phyloP scores from a whole-genome alignment of 2,329 filamentous ascomycete species.

The Alternaria sp. region DNA sequence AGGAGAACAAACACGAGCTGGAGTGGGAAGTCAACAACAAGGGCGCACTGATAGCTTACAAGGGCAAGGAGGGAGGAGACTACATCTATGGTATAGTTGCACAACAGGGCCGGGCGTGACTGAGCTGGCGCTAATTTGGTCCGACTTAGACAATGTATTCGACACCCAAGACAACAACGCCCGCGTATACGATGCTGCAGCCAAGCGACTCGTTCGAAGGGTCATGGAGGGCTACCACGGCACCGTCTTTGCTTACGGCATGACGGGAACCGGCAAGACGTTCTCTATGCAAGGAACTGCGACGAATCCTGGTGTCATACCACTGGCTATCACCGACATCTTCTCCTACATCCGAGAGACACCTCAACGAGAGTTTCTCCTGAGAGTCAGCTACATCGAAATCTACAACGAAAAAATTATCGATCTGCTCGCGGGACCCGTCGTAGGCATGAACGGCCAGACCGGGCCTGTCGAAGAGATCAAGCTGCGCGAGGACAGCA shows the following conservation, averaged over 20 bases:
- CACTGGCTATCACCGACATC: slow-evolving; percentile 96
- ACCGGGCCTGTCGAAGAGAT: slow-evolving; percentile 81
- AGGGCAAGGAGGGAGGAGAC: slow-evolving; percentile 83
- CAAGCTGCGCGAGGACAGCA: slow-evolving; percentile 94
- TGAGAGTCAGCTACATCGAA: slow-evolving; percentile 96
- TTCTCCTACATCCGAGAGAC: slow-evolving; percentile 99
- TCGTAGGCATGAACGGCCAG: slow-evolving; percentile 61
- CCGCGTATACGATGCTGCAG: slow-evolving; percentile 91
- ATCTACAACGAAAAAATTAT: slow-evolving; percentile 99
- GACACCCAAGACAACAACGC: slow-evolving; percentile 92
- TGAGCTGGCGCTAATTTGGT: slow-evolving; percentile 25
- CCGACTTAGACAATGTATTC: slow-evolving; percentile 86
- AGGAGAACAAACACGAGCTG: slow-evolving; percentile 70
- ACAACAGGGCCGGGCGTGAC: slow-evolving; percentile 25
- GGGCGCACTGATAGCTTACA: slow-evolving; percentile 80
- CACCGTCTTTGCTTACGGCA: slow-evolving; percentile 97
- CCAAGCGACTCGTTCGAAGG: slow-evolving; percentile 90
- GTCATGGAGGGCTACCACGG: slow-evolving; percentile 99
- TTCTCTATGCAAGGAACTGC: slow-evolving; percentile 99
- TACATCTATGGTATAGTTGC: slow-evolving; percentile 81
- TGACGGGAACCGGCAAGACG: slow-evolving; percentile 98
- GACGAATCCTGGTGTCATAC: slow-evolving; percentile 93
- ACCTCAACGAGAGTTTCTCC: slow-evolving; percentile 88
- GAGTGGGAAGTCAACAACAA: slow-evolving; percentile 95
- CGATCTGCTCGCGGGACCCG: slow-evolving; percentile 82